Conservation (phyloP, 768 basidiomycete species). For the Lactifluus echinatus region DNA sequence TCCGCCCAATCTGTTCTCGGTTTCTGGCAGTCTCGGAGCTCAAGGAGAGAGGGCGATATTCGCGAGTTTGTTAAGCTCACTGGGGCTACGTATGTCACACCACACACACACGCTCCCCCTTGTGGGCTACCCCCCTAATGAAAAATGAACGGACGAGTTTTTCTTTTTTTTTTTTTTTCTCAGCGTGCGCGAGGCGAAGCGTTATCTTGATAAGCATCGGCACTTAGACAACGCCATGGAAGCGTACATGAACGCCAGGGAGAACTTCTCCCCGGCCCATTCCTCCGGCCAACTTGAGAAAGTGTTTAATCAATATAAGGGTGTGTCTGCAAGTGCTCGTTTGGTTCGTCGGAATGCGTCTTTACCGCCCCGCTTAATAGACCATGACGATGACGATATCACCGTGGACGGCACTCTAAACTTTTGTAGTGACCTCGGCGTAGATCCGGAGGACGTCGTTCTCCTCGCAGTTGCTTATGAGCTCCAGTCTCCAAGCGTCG, state of each 20-base stretch:
- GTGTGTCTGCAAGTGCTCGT: conserved; percentile 27
- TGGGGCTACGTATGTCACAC: conserved; percentile 15
- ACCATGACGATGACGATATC: conserved; percentile 54
- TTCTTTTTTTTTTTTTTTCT: too few species aligned
- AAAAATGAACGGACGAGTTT: too few species aligned
- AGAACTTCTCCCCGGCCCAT: conserved; percentile 12
- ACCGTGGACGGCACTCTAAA: conserved; percentile 72
- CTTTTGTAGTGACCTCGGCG: conserved; percentile 59
- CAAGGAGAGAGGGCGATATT: conserved; percentile 12
- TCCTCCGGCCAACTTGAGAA: conserved; percentile 31
- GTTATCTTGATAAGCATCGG: conserved; percentile 62
- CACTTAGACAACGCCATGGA: conserved; percentile 67
- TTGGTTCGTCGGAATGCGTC: background rate
- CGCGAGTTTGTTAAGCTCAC: conserved; percentile 13
- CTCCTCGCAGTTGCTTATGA: conserved; percentile 76
- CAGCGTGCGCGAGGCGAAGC: conserved; percentile 48
- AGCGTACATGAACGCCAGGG: conserved; percentile 57
- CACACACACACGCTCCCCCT: too few species aligned
- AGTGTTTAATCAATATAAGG: conserved; percentile 38
- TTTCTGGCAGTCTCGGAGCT: conserved; percentile 9
- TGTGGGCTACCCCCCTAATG: too few species aligned
- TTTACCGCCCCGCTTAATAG: conserved; percentile 26
- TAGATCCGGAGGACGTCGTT: conserved; percentile 75
- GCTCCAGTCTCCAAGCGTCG: conserved; percentile 65
- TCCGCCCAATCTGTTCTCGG: background rate